Conservation (phyloP, 495 filamentous ascomycete species). For the Tuber calosporum region DNA sequence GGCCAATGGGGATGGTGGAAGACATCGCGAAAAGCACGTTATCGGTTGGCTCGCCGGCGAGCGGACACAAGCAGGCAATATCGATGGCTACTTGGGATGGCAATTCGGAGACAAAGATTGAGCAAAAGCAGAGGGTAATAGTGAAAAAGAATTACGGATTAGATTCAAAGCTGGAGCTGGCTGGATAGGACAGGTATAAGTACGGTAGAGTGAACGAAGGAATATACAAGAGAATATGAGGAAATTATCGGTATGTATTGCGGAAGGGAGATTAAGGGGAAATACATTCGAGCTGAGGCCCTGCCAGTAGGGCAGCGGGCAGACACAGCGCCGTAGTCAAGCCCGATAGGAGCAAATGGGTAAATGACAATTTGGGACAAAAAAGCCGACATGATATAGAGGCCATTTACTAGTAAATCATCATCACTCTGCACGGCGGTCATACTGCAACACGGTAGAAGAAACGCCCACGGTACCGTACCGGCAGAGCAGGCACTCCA, state of each 20-base stretch:
- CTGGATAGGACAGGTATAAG: background rate
- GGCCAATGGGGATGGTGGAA: conserved; percentile 29
- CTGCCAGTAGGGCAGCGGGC: background rate
- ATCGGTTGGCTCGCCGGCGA: background rate
- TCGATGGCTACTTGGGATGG: background rate
- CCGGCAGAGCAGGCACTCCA: too few species aligned
- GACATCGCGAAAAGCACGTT: conserved; percentile 29
- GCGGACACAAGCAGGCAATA: background rate
- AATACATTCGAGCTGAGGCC: background rate
- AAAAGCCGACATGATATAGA: too few species aligned
- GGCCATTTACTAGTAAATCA: background rate
- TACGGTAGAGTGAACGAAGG: too few species aligned
- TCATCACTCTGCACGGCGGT: background rate
- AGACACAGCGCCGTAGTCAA: background rate
- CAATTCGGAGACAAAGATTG: background rate
- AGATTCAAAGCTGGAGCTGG: background rate
- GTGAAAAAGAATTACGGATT: background rate
- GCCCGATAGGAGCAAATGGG: background rate
- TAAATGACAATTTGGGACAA: background rate
- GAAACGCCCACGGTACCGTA: too few species aligned
- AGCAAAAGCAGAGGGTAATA: background rate
- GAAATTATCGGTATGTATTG: background rate
- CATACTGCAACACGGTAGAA: too few species aligned
- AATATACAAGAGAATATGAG: background rate
- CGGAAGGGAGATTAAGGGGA: background rate